Percentiles rank a stretch among this genome's conserved stretches.
phyloP scores from a whole-genome alignment of 177 flowering plant genomes.

The Tripterygium wilfordii region DNA sequence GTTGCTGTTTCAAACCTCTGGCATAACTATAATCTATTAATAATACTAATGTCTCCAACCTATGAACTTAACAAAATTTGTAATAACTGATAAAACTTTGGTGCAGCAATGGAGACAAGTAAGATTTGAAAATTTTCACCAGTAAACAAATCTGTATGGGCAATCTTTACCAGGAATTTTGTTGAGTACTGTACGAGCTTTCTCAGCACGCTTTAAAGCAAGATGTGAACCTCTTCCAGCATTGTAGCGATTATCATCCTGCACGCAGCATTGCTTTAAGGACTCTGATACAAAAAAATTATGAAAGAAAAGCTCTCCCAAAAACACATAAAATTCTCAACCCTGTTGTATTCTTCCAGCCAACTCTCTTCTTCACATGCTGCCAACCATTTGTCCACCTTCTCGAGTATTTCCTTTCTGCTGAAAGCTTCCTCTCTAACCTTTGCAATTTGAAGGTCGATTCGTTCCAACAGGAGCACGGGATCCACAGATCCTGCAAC shows the following conservation, averaged over 20 bases:
- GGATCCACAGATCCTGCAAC: conserved; percentile 54
- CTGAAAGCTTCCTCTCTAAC: conserved; percentile 74
- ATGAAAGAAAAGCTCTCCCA: background rate
- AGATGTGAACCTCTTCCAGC: conserved; percentile 93
- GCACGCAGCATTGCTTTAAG: conserved; percentile 4
- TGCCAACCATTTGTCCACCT: conserved; percentile 74
- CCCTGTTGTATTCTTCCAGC: conserved; percentile 93
- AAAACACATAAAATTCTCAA: conserved; percentile 16
- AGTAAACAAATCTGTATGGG: too few species aligned
- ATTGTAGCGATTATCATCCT: conserved; percentile 90
- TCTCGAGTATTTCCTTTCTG: conserved; percentile 83
- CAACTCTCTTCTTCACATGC: conserved; percentile 88
- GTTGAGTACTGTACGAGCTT: conserved; percentile 66
- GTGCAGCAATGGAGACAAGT: too few species aligned
- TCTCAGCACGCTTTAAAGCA: conserved; percentile 83
- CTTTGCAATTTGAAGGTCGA: conserved; percentile 56
- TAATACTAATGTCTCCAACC: too few species aligned
- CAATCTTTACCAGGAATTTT: conserved; percentile 72
- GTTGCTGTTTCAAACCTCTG: too few species aligned
- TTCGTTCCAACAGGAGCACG: conserved; percentile 45
- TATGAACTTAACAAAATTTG: too few species aligned
- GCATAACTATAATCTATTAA: too few species aligned
- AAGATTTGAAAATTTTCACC: too few species aligned
- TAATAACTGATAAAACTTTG: too few species aligned
- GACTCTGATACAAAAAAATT: background rate